Evolutionary conservation across 2,329 filamentous ascomycete genomes (phyloP), one percentile per base, ranked within the genome.

Genomic region (Zasmidium cellare): DNA sequence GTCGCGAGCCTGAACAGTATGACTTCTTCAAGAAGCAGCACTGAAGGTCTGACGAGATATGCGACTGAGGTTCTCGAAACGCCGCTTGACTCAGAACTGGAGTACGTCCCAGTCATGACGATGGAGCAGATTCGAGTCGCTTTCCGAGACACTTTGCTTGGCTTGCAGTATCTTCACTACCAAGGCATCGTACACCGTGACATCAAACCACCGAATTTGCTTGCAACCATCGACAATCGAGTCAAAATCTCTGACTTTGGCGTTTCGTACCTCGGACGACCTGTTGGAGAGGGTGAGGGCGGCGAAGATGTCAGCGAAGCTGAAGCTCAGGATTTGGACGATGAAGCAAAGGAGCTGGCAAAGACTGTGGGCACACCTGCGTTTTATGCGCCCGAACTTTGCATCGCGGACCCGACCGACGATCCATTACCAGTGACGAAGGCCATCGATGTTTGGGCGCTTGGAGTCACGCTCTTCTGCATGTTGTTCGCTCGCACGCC

Each of bases 241-340:
- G 91, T 97, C 70, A 99, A 99, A 80, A 99, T 99, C 60, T 97
- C 94, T 3, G 94, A 99, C 71, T 99, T 99, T 77, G 94, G 94
- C 28, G 94, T 99, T 1, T 99, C 94, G 1, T 99, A 97, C 74
- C 91, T 99, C 62, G 94, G 94, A 24, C 87, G 91, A 51, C 91
- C 91, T 1, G 89, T 92, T 57, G 84, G 90, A 41, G 91, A 96
- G 48, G 69, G 63, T 41, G 71, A 74, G 28, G 45, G 57, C 12
- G 90, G 89, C 53, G 91, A 96, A 67, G 83, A 86, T 38, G 88
- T 72, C 51, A 70, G 91, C 58, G 88, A 92, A 57, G 75, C 87
- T 77, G 92, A 97, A 72, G 89, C 90, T 11, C 87, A 86, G 44
- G 91, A 96, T 69, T 86, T 96, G 58, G 69, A 70, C 49, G 92